Conservation (phyloP, 441 rosid genomes). For the Breynia disticha region DNA sequence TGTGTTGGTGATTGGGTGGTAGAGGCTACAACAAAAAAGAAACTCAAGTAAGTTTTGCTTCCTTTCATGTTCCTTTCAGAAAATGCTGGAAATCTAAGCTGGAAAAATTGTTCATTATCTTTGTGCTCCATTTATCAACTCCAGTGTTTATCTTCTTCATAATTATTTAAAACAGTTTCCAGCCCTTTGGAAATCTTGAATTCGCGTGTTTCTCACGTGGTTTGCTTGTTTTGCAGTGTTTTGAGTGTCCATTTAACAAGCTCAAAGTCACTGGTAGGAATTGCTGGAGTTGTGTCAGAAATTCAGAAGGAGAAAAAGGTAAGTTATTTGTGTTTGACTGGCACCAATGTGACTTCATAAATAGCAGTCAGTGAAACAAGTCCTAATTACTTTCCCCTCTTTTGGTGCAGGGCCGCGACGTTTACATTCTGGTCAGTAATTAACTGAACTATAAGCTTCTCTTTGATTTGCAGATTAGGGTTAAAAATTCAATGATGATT, state of each 20-base stretch:
- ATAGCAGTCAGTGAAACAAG: no score
- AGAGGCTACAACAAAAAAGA: constrained; percentile 76
- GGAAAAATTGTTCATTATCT: background rate
- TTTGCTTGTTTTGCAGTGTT: constrained; percentile 42
- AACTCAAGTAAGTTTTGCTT: constrained; percentile 58
- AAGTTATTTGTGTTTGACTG: background rate
- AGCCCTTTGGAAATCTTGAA: constrained; percentile 7
- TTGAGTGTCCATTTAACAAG: constrained; percentile 87
- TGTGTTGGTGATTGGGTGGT: constrained; percentile 98
- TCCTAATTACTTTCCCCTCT: constrained; percentile 4
- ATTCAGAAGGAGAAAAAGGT: constrained; percentile 97
- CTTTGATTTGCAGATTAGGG: constrained; percentile 13
- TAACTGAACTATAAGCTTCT: constrained; percentile 24
- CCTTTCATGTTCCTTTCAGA: constrained; percentile 4
- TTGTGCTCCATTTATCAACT: background rate
- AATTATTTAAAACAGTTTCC: background rate
- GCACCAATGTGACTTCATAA: no score
- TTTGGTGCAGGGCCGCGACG: constrained; percentile 86
- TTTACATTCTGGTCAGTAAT: constrained; percentile 86
- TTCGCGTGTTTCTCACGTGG: constrained; percentile 11
- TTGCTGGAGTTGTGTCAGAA: constrained; percentile 77
- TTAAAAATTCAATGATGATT: background rate
- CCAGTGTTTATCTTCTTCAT: background rate
- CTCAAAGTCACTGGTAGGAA: constrained; percentile 79
- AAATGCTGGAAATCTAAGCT: constrained; percentile 3